A percentile compares a stretch with the other conserved stretches of the same genome.
Evolutionary conservation across 768 basidiomycete species (phyloP).

Genomic region (Psilocybe cubensis): DNA sequence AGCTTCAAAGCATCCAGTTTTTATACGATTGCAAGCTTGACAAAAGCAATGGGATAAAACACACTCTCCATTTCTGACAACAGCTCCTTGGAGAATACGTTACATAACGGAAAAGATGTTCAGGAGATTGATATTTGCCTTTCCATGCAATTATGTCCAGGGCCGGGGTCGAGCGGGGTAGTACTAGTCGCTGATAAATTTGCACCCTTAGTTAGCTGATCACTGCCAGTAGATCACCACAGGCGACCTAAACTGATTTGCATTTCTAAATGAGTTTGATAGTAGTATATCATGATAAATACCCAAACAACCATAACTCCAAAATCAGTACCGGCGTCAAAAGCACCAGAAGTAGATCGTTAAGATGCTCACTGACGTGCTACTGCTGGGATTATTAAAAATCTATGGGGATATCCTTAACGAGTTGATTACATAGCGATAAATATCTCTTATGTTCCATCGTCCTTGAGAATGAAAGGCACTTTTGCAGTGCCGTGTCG

Average conservation of each 20-base stretch:
- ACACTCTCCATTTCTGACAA: neutral
- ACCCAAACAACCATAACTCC: too few relatives aligned
- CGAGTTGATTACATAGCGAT: neutral
- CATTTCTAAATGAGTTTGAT: too few relatives aligned
- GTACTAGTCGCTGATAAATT: neutral
- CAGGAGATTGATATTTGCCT: neutral
- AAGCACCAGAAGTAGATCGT: too few relatives aligned
- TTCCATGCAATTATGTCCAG: neutral
- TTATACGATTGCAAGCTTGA: neutral
- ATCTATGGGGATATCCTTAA: neutral
- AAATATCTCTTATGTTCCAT: neutral
- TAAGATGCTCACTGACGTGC: too few relatives aligned
- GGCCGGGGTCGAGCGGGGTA: neutral
- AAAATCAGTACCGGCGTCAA: too few relatives aligned
- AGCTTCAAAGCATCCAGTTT: neutral
- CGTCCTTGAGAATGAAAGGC: neutral
- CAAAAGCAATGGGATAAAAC: neutral
- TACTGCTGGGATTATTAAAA: too few relatives aligned
- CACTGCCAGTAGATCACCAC: neutral
- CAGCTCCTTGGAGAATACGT: neutral
- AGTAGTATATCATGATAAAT: too few relatives aligned
- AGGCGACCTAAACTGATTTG: neutral
- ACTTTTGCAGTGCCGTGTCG: neutral
- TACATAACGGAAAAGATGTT: neutral
- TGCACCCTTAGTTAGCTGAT: neutral